Percentiles rank a stretch among this genome's conserved stretches.
phyloP scores from a whole-genome alignment of 1,284 basidiomycete genomes.

The Pyrrhoderma noxium region DNA sequence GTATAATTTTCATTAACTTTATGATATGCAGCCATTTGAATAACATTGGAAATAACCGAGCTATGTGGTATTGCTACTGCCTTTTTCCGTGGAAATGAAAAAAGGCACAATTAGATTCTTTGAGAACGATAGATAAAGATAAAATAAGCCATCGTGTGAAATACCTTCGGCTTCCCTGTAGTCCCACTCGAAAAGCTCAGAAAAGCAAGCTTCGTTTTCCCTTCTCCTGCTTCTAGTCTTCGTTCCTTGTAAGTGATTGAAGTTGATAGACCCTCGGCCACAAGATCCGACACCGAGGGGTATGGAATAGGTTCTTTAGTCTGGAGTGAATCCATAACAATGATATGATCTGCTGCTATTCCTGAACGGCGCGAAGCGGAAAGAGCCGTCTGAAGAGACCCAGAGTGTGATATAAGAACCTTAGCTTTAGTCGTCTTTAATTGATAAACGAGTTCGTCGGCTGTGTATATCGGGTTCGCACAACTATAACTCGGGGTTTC shows the following conservation, averaged over 20 bases:
- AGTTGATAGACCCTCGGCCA: conserved; percentile 43
- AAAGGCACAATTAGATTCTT: background rate
- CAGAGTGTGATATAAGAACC: conserved; percentile 54
- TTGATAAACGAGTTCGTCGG: conserved; percentile 60
- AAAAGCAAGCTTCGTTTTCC: conserved; percentile 62
- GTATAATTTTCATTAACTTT: conserved; percentile 36
- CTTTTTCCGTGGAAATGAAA: conserved; percentile 32
- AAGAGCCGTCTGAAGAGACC: conserved; percentile 41
- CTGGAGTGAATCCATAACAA: conserved; percentile 39
- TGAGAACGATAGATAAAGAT: background rate
- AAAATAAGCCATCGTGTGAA: too few relatives aligned
- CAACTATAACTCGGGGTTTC: conserved; percentile 32
- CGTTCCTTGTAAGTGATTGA: conserved; percentile 40
- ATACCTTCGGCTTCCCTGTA: conserved; percentile 73
- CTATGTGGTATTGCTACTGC: conserved; percentile 68
- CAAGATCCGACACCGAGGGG: conserved; percentile 45
- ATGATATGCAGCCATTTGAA: conserved; percentile 51
- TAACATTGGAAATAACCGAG: conserved; percentile 56
- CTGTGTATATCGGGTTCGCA: conserved; percentile 65
- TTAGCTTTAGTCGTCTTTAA: conserved; percentile 46
- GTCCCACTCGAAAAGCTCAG: conserved; percentile 77
- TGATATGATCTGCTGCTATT: conserved; percentile 46
- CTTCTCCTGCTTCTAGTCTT: conserved; percentile 53
- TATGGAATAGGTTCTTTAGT: conserved; percentile 16
- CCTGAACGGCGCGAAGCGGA: conserved; percentile 44